These are phyloP conservation scores for Pythium insidiosum DNA, from an alignment of 352 stramenopile species.

Conservation along the genomic window DNA sequence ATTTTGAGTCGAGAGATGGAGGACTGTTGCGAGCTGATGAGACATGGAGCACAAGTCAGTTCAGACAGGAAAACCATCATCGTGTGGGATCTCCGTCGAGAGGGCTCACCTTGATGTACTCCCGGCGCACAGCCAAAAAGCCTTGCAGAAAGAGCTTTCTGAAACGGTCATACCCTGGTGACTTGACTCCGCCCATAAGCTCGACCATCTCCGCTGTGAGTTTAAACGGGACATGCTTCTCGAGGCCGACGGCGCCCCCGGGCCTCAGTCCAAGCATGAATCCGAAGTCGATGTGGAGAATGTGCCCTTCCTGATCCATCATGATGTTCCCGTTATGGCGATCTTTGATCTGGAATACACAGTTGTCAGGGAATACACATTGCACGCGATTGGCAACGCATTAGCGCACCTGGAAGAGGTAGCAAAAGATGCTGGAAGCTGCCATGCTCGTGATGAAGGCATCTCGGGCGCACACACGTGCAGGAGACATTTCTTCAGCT, in stretches of 20 bases:
- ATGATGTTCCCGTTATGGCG: conserved; percentile 96
- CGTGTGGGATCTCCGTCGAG: too few relatives aligned
- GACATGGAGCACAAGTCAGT: neutral
- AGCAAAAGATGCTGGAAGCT: conserved; percentile 90
- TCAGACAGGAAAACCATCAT: too few relatives aligned
- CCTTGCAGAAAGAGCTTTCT: conserved; percentile 83
- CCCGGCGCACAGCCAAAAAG: conserved; percentile 85
- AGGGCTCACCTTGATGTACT: conserved; percentile 77
- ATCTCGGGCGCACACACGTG: conserved; percentile 71
- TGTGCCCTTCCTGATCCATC: conserved; percentile 84
- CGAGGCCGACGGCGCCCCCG: conserved; percentile 90
- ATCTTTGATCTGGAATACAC: conserved; percentile 94
- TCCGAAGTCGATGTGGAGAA: conserved; percentile 97
- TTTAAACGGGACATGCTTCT: conserved; percentile 95
- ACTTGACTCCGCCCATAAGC: conserved; percentile 81
- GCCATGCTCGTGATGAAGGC: conserved; percentile 90
- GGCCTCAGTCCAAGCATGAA: conserved; percentile 93
- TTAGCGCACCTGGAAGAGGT: too few relatives aligned
- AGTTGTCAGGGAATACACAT: too few relatives aligned
- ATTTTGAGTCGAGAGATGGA: conserved; percentile 84
- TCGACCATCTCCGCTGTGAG: conserved; percentile 93
- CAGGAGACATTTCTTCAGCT: too few relatives aligned
- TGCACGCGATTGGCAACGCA: too few relatives aligned
- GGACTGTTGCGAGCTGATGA: conserved; percentile 64
- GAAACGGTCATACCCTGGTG: conserved; percentile 74